phyloP scores from a whole-genome alignment of 805 yeast genomes.

The Zygoascus biomembranicola region DNA sequence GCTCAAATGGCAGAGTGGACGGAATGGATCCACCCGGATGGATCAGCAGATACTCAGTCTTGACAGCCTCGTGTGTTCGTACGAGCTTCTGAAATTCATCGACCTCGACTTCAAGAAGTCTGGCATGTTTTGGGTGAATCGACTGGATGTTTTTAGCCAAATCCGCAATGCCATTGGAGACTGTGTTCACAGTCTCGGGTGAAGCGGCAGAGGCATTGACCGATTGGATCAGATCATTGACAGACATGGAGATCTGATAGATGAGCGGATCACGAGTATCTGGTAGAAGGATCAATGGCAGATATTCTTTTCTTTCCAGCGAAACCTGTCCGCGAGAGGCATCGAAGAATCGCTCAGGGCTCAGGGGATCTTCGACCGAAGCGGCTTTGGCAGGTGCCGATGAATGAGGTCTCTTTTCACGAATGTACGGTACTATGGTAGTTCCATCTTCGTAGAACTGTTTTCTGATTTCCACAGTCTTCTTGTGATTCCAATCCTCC shows the following conservation, averaged over 20 bases:
- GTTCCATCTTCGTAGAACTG: conserved; percentile 7
- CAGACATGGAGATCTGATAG: conserved; percentile 18
- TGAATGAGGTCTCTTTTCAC: conserved; percentile 1
- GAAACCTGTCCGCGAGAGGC: conserved; percentile 20
- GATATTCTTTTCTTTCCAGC: conserved; percentile 15
- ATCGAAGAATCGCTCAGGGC: conserved; percentile 18
- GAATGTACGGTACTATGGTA: conserved; percentile 12
- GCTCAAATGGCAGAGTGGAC: background rate
- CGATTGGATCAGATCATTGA: conserved; percentile 22
- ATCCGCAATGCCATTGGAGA: conserved; percentile 9
- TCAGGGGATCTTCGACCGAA: conserved; percentile 14
- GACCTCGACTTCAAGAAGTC: conserved; percentile 14
- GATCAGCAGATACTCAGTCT: conserved; percentile 4
- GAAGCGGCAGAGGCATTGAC: conserved; percentile 21
- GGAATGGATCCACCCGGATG: background rate
- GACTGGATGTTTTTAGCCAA: conserved; percentile 12
- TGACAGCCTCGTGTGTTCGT: conserved; percentile 5
- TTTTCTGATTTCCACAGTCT: conserved; percentile 6
- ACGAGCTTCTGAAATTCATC: conserved; percentile 7
- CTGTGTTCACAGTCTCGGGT: conserved; percentile 15
- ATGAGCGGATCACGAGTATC: conserved; percentile 19
- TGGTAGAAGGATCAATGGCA: conserved; percentile 22
- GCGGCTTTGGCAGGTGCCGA: background rate
- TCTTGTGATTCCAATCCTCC: conserved; percentile 14
- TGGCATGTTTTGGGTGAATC: conserved; percentile 10